Evolutionary conservation across 495 filamentous ascomycete genomes (phyloP), one percentile per base, ranked within the genome.

Genomic region (Neurospora sp.): DNA sequence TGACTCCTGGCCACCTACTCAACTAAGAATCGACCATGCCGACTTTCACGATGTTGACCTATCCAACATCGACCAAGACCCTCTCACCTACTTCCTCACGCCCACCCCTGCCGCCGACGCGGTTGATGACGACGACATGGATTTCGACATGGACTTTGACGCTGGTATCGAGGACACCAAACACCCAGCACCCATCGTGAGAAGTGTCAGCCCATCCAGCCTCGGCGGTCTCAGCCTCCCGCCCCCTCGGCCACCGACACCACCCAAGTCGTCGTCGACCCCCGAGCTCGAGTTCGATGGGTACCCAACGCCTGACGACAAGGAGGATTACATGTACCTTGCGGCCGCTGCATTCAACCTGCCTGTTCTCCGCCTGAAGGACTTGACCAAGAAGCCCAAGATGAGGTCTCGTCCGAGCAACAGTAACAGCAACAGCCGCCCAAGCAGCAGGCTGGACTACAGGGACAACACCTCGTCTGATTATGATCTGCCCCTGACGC

Each of bases 51-150:
- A 82, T 66, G 70, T 81, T 18, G 81, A 84, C 70, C 76, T 79
- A 12, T 73, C 80, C 40, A 75, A 71, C 59, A 83, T 82, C 70
- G 80, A 82, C 70, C 81, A 84, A 42, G 82, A 86, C 66, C 85
- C 85, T 14, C 79, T 86, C 76, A 82, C 82, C 74, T 86, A 84
- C 74, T 86, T 86, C 73, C 79, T 86, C n/a, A 86, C 85, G 12
- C 84, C 85, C 1, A 77, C 81, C 1, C 79, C 82, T 1, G 76
- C 78, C 1, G 73, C 75, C 18, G 77, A 82, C 37, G 78, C 79
- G n/a, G 80, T 79, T 12, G 76, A 80, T 6, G 80, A 82, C 69
- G 81, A 84, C 35, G 76, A 75, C 69, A 83, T 86, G 77, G 83
- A 85, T 70, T 85, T 85, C 71, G 77, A 79, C 69, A 84, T 86